Evolutionary conservation across 495 filamentous ascomycete genomes (phyloP).

Genomic region (Tricharina praecox): DNA sequence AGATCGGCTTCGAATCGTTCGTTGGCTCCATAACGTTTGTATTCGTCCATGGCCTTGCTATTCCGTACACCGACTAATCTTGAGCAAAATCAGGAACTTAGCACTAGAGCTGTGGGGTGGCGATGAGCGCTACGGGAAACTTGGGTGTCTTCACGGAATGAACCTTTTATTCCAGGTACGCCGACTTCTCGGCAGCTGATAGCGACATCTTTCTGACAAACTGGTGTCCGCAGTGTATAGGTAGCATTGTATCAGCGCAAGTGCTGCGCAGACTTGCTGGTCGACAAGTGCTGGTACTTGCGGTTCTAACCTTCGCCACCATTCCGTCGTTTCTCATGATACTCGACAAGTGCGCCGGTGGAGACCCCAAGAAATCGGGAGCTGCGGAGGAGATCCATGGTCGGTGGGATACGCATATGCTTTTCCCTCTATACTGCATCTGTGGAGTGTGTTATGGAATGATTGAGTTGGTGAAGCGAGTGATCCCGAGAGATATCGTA

Average conservation of each 20-base stretch:
- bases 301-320: constrained; percentile 29
- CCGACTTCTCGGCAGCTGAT: not conserved
- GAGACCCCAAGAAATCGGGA: constrained; percentile 24
- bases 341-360: constrained; percentile 30
- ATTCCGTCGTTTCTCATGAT: constrained; percentile 28
- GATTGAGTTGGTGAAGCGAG: constrained; percentile 33
- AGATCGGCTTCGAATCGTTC: constrained; percentile 34
- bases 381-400: constrained; percentile 29
- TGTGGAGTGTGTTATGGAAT: constrained; percentile 30
- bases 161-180: constrained; percentile 31
- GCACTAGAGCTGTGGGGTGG: constrained; percentile 27
- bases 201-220: too few species aligned
- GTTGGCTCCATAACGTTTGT: constrained; percentile 29
- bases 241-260: constrained; percentile 32
- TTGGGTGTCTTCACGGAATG: constrained; percentile 31
- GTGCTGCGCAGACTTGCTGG: constrained; percentile 30
- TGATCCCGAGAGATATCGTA: constrained; percentile 33
- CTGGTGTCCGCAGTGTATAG: constrained; percentile 25
- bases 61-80: not conserved
- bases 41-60: not conserved
- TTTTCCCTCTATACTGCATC: constrained; percentile 31
- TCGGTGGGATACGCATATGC: constrained; percentile 28
- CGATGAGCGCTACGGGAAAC: constrained; percentile 29
- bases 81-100: constrained; percentile 25
- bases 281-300: constrained; percentile 27